phyloP scores from a whole-genome alignment of 2,329 filamentous ascomycete species.

The Pyrenochaeta sp. region DNA sequence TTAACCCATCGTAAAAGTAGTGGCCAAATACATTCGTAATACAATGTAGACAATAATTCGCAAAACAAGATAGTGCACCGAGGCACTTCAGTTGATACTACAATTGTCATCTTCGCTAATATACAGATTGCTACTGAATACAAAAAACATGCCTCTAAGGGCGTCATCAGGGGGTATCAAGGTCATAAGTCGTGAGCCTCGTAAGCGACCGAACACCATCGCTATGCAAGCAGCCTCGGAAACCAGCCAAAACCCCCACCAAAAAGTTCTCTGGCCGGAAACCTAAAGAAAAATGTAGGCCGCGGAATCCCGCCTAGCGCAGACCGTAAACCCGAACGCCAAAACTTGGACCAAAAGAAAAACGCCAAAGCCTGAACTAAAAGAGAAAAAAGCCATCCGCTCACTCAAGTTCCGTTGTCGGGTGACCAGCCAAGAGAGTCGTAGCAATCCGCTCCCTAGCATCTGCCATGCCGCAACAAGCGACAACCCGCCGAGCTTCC shows the following conservation, averaged over 20 bases:
- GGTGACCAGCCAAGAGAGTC: slow-evolving; percentile 66
- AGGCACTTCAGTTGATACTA: background rate
- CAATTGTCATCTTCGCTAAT: background rate
- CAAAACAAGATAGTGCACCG: background rate
- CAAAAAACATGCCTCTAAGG: slow-evolving; percentile 15
- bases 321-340: background rate
- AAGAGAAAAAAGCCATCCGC: slow-evolving; percentile 1
- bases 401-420: slow-evolving; percentile 38
- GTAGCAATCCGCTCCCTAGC: slow-evolving; percentile 71
- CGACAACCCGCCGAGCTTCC: slow-evolving; percentile 54
- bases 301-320: background rate
- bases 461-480: slow-evolving; percentile 63
- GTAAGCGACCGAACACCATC: slow-evolving; percentile 19
- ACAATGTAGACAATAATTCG: background rate
- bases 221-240: slow-evolving; percentile 14
- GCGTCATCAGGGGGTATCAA: slow-evolving; percentile 22
- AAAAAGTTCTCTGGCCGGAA: background rate
- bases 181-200: slow-evolving; percentile 18
- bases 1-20: background rate
- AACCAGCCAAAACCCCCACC: background rate
- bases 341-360: background rate
- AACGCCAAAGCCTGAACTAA: background rate
- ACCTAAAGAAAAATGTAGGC: background rate
- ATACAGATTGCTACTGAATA: background rate
- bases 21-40: background rate